These are phyloP conservation scores for Saccharomyces hybrid DNA, from an alignment of 1,139 yeast genomes.

Conservation along the genomic window DNA sequence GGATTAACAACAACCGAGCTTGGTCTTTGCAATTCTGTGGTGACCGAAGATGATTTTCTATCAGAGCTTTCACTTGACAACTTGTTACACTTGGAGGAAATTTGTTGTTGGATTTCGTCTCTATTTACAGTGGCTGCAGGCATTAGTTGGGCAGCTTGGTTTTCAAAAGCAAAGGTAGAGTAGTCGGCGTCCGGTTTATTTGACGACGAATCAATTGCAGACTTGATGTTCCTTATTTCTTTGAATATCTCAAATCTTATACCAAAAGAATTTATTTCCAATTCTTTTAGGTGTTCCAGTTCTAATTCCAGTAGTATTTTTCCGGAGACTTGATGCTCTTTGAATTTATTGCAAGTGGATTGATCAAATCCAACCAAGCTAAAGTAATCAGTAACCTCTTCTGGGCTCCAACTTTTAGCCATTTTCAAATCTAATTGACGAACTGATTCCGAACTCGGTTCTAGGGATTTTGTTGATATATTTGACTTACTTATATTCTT, in stretches of 20 bases:
- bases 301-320: constrained; percentile 77
- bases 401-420: constrained; percentile 59
- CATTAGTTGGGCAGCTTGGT: constrained; percentile 10
- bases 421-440: background rate
- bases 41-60: background rate
- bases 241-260: constrained; percentile 87
- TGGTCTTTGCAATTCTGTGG: constrained; percentile 2
- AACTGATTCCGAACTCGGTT: background rate
- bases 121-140: constrained; percentile 22
- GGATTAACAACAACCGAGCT: constrained; percentile 1
- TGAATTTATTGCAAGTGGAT: constrained; percentile 65
- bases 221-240: constrained; percentile 63
- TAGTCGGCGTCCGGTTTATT: background rate
- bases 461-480: background rate
- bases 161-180: background rate
- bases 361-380: constrained; percentile 64
- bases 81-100: background rate
- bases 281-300: constrained; percentile 75
- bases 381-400: constrained; percentile 75
- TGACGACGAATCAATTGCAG: constrained; percentile 9
- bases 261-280: constrained; percentile 88
- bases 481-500: background rate
- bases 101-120: background rate
- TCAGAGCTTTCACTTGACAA: background rate
- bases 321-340: constrained; percentile 84